Percentiles rank a stretch among this genome's conserved stretches.
phyloP scores from a whole-genome alignment of 2,329 filamentous ascomycete genomes.

The Lasiodiplodia citricola region DNA sequence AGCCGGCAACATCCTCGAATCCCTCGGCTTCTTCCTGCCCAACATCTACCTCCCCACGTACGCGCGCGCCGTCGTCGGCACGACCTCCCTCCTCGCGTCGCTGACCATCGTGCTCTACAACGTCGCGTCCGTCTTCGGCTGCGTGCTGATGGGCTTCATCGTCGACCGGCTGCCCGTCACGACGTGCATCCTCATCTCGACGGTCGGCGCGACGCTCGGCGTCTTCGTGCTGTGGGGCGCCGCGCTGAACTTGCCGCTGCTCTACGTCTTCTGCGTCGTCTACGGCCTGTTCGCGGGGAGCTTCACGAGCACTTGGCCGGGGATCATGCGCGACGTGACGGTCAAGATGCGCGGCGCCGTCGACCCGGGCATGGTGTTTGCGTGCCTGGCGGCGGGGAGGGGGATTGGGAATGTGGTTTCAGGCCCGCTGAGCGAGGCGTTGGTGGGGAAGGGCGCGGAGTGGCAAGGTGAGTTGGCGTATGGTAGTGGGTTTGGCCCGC shows the following conservation, averaged over 20 bases:
- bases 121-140: constrained; percentile 43
- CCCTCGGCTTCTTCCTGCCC: constrained; percentile 48
- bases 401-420: constrained; percentile 57
- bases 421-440: constrained; percentile 56
- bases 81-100: constrained; percentile 32
- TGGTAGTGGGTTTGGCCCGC: constrained; percentile 47
- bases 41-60: constrained; percentile 46
- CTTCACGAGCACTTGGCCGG: constrained; percentile 36
- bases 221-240: constrained; percentile 57
- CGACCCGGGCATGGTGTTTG: constrained; percentile 56
- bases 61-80: constrained; percentile 35
- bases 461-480: constrained; percentile 43
- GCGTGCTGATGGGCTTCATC: constrained; percentile 42
- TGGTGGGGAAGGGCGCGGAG: constrained; percentile 36
- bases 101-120: constrained; percentile 45
- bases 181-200: constrained; percentile 50
- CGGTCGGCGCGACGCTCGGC: constrained; percentile 46
- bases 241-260: constrained; percentile 38
- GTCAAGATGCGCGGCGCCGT: constrained; percentile 34
- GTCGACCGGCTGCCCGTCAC: constrained; percentile 51
- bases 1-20: constrained; percentile 43
- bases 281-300: constrained; percentile 45
- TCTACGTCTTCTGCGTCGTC: constrained; percentile 41
- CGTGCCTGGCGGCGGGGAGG: constrained; percentile 51
- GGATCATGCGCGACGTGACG: constrained; percentile 36